Percentiles rank a stretch among this genome's conserved stretches.
These are phyloP conservation scores for Chionographis japonica DNA, from an alignment of 106 monocot species.

Conservation along the genomic window DNA sequence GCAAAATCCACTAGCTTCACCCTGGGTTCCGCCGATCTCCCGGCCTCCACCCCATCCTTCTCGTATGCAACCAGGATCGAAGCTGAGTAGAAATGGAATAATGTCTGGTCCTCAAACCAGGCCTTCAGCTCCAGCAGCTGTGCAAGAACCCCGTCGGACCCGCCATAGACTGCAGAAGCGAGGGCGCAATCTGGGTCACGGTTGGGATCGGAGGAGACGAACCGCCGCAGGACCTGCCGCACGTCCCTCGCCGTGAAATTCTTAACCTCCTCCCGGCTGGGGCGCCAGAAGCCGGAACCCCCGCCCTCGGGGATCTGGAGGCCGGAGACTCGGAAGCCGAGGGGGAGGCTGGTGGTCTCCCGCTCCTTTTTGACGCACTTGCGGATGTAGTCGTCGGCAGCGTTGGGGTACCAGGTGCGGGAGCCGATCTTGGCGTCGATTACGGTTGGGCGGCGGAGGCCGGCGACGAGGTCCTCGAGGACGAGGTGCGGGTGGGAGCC, in stretches of 20 bases:
- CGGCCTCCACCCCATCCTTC: conserved; percentile 10
- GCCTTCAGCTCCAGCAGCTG: conserved; percentile 67
- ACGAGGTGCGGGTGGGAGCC: conserved; percentile 50
- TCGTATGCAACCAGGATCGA: conserved; percentile 54
- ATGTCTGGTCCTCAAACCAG: conserved; percentile 87
- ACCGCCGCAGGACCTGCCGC: conserved; percentile 9
- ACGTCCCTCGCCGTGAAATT: conserved; percentile 17
- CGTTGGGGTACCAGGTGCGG: conserved; percentile 58
- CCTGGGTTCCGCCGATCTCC: not conserved
- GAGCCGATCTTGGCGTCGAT: conserved; percentile 81
- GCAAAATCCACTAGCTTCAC: conserved; percentile 86
- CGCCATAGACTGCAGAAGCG: conserved; percentile 37
- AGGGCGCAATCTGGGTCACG: conserved; percentile 21
- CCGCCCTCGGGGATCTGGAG: conserved; percentile 31
- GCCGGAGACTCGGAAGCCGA: conserved; percentile 78
- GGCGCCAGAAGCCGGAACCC: conserved; percentile 16
- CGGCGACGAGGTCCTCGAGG: conserved; percentile 50
- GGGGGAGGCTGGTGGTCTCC: conserved; percentile 32
- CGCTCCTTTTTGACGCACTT: conserved; percentile 60
- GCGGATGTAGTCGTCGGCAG: conserved; percentile 36
- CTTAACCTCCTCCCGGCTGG: conserved; percentile 11
- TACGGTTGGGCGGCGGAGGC: conserved; percentile 36
- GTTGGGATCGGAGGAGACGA: conserved; percentile 22
- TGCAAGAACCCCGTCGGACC: conserved; percentile 42
- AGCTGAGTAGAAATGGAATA: conserved; percentile 71